These are phyloP conservation scores for Golubevia pallescens DNA, from an alignment of 1,284 basidiomycete genomes.

Conservation along the genomic window DNA sequence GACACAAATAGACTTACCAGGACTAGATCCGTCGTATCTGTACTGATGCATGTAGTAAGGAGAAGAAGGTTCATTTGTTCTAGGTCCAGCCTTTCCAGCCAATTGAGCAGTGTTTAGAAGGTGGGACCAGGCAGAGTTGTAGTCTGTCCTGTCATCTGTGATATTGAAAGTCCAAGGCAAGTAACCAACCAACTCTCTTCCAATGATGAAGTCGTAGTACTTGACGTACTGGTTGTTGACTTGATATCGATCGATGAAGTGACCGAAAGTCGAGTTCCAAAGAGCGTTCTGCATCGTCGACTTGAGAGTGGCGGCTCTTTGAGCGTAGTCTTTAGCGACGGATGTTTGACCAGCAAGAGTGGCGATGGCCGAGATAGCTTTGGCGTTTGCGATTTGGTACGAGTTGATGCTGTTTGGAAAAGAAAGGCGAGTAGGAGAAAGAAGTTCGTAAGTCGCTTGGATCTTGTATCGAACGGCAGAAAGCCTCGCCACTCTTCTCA, in stretches of 20 bases:
- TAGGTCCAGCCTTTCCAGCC: neutral
- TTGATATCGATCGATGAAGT: constrained; percentile 12
- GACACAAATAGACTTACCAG: too few species aligned
- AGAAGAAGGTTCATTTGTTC: constrained; percentile 11
- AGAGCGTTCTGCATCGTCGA: constrained; percentile 5
- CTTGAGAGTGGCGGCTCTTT: constrained; percentile 6
- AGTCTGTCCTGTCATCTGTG: constrained; percentile 3
- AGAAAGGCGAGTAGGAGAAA: too few species aligned
- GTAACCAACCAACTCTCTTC: constrained; percentile 9
- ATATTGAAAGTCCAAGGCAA: constrained; percentile 10
- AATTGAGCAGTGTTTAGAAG: constrained; percentile 1
- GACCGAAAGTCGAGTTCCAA: constrained; percentile 8
- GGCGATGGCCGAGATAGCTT: constrained; percentile 7
- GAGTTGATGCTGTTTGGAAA: constrained; percentile 9
- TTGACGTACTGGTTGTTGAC: constrained; percentile 13
- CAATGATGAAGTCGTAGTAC: constrained; percentile 10
- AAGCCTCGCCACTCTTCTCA: too few species aligned
- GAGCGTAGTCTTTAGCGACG: neutral
- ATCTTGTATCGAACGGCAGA: too few species aligned
- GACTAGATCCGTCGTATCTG: constrained; percentile 6
- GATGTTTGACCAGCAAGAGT: neutral
- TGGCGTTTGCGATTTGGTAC: constrained; percentile 8
- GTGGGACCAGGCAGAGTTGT: constrained; percentile 6
- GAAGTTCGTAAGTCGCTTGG: too few species aligned
- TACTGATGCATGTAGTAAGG: constrained; percentile 14